Conservation (phyloP, 768 basidiomycete genomes). For the Auricularia heimuer region DNA sequence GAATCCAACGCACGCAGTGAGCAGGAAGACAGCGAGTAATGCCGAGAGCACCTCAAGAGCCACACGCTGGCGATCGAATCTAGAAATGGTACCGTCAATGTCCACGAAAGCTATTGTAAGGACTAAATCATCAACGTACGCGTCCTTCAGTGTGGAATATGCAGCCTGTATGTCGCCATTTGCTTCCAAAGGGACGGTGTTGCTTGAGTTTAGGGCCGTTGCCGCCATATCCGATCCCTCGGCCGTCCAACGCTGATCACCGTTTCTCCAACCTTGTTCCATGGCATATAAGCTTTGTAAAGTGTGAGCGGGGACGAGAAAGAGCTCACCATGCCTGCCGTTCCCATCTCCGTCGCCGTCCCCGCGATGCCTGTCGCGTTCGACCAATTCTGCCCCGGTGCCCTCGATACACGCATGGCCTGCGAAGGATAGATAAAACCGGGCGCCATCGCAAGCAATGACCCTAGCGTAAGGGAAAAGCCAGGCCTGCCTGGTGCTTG, state of each 20-base stretch:
- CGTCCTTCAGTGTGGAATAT: too few species aligned
- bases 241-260: too few species aligned
- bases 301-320: too few species aligned
- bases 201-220: too few species aligned
- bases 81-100: not conserved
- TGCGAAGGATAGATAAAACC: not conserved
- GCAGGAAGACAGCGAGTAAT: not conserved
- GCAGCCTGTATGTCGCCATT: too few species aligned
- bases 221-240: too few species aligned
- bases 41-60: not conserved
- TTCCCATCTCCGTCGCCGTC: not conserved
- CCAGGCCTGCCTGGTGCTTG: not conserved
- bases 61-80: not conserved
- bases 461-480: not conserved
- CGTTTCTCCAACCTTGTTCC: too few species aligned
- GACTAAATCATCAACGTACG: too few species aligned
- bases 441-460: not conserved
- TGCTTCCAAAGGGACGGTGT: too few species aligned
- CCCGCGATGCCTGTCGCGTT: not conserved
- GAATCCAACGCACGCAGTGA: not conserved
- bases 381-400: not conserved
- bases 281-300: too few species aligned
- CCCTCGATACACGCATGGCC: not conserved
- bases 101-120: not conserved
- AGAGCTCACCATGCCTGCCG: not conserved